Conservation (phyloP, 441 rosid species). For the Corymbia calophylla region DNA sequence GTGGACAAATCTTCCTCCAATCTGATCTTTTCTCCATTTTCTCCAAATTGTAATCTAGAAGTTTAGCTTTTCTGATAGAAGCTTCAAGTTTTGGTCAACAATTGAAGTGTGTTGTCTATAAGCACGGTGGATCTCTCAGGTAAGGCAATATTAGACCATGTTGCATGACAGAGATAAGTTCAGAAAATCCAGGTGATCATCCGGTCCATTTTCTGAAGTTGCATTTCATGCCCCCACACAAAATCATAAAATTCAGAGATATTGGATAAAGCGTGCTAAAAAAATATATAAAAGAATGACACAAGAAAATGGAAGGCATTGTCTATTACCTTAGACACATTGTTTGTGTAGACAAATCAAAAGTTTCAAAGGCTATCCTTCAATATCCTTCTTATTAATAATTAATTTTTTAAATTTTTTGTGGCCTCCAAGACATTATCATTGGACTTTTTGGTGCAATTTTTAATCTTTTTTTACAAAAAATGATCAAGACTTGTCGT, state of each 20-base stretch:
- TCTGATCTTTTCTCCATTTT: not conserved
- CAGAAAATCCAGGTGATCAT: constrained; percentile 60
- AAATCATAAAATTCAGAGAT: not conserved
- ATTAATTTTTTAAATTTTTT: constrained; percentile 74
- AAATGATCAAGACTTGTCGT: no score
- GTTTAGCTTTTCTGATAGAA: constrained; percentile 61
- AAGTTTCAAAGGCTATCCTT: constrained; percentile 66
- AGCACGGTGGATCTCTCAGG: constrained; percentile 84
- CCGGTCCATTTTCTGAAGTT: constrained; percentile 85
- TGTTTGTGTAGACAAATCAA: constrained; percentile 74
- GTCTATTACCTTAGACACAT: constrained; percentile 61
- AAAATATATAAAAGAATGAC: not conserved
- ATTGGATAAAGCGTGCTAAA: not conserved
- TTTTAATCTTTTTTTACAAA: no score
- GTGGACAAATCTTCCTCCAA: not conserved
- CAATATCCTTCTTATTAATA: constrained; percentile 63
- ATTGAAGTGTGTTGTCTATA: constrained; percentile 75
- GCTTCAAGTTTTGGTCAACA: constrained; percentile 61
- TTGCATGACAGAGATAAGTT: constrained; percentile 73
- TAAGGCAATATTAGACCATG: constrained; percentile 62
- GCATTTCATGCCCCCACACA: constrained; percentile 54
- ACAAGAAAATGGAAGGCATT: not conserved
- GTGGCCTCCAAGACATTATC: constrained; percentile 83
- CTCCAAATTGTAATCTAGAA: constrained; percentile 38
- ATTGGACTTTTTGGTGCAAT: constrained; percentile 53